A percentile compares a stretch with the other conserved stretches of the same genome.
phyloP scores from a whole-genome alignment of 345 rosid genomes.

The Sisymbrium altissimum region DNA sequence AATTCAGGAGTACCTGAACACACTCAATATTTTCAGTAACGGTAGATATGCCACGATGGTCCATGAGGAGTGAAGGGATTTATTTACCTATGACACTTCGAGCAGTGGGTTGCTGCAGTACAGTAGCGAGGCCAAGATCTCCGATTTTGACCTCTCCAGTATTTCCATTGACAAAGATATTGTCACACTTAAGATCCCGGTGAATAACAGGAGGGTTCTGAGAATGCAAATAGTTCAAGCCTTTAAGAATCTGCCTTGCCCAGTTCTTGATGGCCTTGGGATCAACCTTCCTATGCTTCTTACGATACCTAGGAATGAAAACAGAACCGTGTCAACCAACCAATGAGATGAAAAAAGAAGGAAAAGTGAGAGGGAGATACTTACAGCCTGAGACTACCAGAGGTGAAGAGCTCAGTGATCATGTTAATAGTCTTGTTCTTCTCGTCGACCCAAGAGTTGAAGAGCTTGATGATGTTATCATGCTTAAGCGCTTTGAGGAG shows the following conservation, averaged over 20 bases:
- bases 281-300: slow-evolving; percentile 70
- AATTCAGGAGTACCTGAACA: slow-evolving; percentile 81
- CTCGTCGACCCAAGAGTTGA: slow-evolving; percentile 86
- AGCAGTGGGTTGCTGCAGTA: slow-evolving; percentile 77
- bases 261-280: slow-evolving; percentile 78
- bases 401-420: slow-evolving; percentile 93
- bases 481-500: slow-evolving; percentile 74
- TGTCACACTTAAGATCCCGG: slow-evolving; percentile 89
- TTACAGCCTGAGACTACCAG: slow-evolving; percentile 84
- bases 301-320: slow-evolving; percentile 48
- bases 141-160: slow-evolving; percentile 85
- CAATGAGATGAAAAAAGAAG: neutral
- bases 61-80: neutral
- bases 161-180: slow-evolving; percentile 78
- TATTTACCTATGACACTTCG: slow-evolving; percentile 66
- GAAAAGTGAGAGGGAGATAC: slow-evolving; percentile 26
- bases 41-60: neutral
- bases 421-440: slow-evolving; percentile 79
- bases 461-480: slow-evolving; percentile 73
- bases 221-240: slow-evolving; percentile 63
- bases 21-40: neutral
- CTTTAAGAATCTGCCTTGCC: slow-evolving; percentile 78
- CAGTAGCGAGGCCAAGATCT: slow-evolving; percentile 83
- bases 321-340: neutral
- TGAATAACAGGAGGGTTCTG: slow-evolving; percentile 71